These are phyloP conservation scores for Sporisorium reilianum DNA, from an alignment of 1,284 basidiomycete species.

Conservation along the genomic window DNA sequence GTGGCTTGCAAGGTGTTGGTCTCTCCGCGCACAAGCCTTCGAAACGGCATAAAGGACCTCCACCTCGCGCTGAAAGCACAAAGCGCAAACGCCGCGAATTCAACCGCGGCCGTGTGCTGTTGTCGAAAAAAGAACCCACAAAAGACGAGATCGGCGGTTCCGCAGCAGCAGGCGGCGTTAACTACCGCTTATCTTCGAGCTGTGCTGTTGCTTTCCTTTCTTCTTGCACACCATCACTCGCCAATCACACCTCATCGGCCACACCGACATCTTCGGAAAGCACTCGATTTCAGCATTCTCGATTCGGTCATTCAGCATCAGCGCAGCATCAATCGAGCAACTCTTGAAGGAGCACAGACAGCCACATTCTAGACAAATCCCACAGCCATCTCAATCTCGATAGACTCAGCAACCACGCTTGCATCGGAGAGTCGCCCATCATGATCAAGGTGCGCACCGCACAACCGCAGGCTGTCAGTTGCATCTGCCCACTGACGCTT, in stretches of 20 bases:
- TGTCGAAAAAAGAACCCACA: background rate
- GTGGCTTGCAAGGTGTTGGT: conserved; percentile 19
- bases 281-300: background rate
- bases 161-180: conserved; percentile 16
- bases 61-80: conserved; percentile 14
- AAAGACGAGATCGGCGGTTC: conserved; percentile 27
- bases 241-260: background rate
- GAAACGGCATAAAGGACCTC: conserved; percentile 12
- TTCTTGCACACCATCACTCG: background rate
- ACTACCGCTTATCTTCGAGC: conserved; percentile 12
- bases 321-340: background rate
- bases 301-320: background rate
- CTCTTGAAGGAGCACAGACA: background rate
- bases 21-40: conserved; percentile 8
- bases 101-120: conserved; percentile 14
- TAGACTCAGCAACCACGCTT: background rate
- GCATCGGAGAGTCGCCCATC: conserved; percentile 6
- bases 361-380: background rate
- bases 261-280: background rate
- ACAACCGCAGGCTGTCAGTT: too few species aligned
- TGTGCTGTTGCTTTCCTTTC: background rate
- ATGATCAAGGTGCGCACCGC: conserved; percentile 46
- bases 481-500: conserved; percentile 10
- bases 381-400: background rate
- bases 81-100: background rate